Conservation (phyloP, 2,329 filamentous ascomycete genomes). For the Colletotrichum sp. region DNA sequence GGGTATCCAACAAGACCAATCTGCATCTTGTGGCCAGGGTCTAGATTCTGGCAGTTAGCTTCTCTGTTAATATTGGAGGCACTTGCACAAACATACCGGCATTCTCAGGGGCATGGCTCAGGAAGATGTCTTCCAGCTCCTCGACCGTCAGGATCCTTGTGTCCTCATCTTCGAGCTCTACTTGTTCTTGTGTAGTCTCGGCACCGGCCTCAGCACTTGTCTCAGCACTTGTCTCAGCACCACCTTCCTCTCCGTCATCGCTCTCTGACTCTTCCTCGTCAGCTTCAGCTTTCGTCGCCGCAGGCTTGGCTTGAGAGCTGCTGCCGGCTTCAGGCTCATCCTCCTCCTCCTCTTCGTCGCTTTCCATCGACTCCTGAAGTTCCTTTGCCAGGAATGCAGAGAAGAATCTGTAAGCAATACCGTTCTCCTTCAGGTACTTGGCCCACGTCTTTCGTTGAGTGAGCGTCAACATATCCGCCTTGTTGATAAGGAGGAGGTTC, state of each 20-base stretch:
- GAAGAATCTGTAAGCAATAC: constrained; percentile 94
- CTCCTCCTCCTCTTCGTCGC: constrained; percentile 41
- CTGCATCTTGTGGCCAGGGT: constrained; percentile 70
- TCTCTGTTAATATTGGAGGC: neutral
- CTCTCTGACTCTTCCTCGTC: constrained; percentile 39
- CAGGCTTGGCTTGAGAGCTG: neutral
- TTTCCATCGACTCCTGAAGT: constrained; percentile 71
- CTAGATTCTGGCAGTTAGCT: constrained; percentile 32
- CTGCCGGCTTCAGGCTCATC: constrained; percentile 29
- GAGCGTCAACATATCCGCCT: constrained; percentile 97
- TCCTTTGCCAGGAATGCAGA: constrained; percentile 93
- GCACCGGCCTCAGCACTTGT: constrained; percentile 33
- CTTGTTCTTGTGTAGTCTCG: constrained; percentile 33
- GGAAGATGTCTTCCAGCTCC: constrained; percentile 88
- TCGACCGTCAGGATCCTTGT: constrained; percentile 90
- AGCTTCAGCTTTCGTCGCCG: constrained; percentile 38
- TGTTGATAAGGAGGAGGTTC: constrained; percentile 94
- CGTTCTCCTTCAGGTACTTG: constrained; percentile 78
- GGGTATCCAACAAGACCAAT: constrained; percentile 97
- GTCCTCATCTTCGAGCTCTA: constrained; percentile 56
- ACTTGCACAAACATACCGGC: constrained; percentile 45
- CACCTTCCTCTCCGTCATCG: constrained; percentile 36
- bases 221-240: constrained; percentile 28
- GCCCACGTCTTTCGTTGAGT: constrained; percentile 86
- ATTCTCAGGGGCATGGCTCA: constrained; percentile 68